Percentiles rank a stretch among this genome's conserved stretches.
Conservation (phyloP, 768 basidiomycete genomes). For the Coprinopsis cinerea region DNA sequence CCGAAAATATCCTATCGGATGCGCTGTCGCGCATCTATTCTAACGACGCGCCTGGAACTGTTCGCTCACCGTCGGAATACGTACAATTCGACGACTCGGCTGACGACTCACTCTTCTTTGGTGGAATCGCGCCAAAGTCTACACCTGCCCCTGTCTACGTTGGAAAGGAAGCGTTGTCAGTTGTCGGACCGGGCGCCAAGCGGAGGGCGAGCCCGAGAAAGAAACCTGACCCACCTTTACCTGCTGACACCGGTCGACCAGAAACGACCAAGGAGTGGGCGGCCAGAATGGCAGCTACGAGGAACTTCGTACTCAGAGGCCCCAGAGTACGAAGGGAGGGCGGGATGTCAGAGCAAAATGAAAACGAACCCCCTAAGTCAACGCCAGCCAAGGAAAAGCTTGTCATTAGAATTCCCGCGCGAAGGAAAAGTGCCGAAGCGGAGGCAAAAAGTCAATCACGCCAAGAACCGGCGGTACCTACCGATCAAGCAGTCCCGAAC, state of each 20-base stretch:
- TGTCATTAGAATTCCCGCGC: neutral
- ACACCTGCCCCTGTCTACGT: neutral
- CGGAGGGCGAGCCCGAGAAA: neutral
- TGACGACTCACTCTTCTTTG: neutral
- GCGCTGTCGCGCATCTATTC: conserved; percentile 29
- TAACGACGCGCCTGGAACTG: conserved; percentile 18
- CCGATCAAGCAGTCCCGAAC: neutral
- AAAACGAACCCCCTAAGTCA: neutral
- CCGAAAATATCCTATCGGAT: conserved; percentile 34
- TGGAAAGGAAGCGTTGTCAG: neutral
- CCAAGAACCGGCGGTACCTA: neutral
- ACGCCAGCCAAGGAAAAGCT: neutral
- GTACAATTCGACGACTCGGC: conserved; percentile 14
- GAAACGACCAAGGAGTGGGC: conserved; percentile 3
- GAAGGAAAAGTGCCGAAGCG: neutral
- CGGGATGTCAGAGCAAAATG: neutral
- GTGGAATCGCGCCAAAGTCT: no score
- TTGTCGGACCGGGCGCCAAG: neutral
- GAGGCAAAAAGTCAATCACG: neutral
- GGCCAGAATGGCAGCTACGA: neutral
- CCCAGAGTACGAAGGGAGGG: conserved; percentile 5
- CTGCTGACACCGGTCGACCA: neutral
- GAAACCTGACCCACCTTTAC: neutral
- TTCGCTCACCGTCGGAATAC: conserved; percentile 19
- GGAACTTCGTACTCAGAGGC: conserved; percentile 2